A percentile compares a stretch with the other conserved stretches of the same genome.
These are phyloP conservation scores for Saccharomyces hybrid DNA, from an alignment of 1,139 yeast genomes.

Conservation along the genomic window DNA sequence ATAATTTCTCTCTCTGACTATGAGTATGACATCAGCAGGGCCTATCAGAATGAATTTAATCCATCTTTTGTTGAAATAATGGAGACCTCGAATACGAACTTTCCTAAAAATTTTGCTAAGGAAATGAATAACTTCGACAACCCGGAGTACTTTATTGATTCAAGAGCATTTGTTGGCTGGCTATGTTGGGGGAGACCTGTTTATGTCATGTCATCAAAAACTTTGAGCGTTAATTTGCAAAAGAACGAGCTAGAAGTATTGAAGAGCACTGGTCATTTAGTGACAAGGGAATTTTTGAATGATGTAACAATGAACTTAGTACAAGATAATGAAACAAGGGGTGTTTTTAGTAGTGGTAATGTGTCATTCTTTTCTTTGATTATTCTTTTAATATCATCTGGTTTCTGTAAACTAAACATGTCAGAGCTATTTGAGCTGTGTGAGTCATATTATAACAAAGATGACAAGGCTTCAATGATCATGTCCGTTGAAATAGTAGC, in stretches of 20 bases:
- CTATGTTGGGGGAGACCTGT: constrained; percentile 65
- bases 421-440: constrained; percentile 34
- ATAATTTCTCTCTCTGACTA: constrained; percentile 46
- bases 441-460: constrained; percentile 46
- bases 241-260: constrained; percentile 40
- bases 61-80: constrained; percentile 38
- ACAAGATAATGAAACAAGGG: constrained; percentile 56
- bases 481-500: constrained; percentile 54
- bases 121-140: constrained; percentile 47
- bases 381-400: constrained; percentile 41
- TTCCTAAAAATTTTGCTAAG: constrained; percentile 38
- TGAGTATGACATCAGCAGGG: constrained; percentile 44
- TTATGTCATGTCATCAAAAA: constrained; percentile 34
- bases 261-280: constrained; percentile 37
- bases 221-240: constrained; percentile 34
- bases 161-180: constrained; percentile 59
- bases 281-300: constrained; percentile 55
- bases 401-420: constrained; percentile 11
- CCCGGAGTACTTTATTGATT: constrained; percentile 53
- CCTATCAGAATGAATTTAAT: constrained; percentile 39
- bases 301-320: constrained; percentile 49
- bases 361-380: constrained; percentile 47
- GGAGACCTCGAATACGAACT: constrained; percentile 38
- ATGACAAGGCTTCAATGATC: constrained; percentile 59
- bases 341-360: constrained; percentile 56